A percentile compares a stretch with the other conserved stretches of the same genome.
phyloP scores from a whole-genome alignment of 179 eudicot species.

The Amaranthus tricolor region DNA sequence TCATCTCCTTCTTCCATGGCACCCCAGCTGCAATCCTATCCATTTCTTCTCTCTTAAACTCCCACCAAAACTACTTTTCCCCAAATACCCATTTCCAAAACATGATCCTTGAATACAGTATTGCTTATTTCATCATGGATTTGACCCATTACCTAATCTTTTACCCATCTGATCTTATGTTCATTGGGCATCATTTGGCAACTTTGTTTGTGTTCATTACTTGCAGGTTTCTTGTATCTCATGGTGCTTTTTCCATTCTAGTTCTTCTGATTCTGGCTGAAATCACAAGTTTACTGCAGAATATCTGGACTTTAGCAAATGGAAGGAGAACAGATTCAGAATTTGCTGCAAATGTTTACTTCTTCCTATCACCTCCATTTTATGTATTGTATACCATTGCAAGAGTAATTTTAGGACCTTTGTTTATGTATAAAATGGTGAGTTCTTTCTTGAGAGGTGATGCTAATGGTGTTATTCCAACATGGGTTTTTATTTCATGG shows the following conservation, averaged over 20 bases:
- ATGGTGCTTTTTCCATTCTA: constrained; percentile 52
- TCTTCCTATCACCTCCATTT: constrained; percentile 44
- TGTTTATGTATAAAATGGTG: constrained; percentile 45
- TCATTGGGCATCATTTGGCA: constrained; percentile 67
- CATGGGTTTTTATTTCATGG: constrained; percentile 76
- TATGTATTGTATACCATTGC: constrained; percentile 51
- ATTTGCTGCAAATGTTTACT: constrained; percentile 41
- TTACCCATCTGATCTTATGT: constrained; percentile 50
- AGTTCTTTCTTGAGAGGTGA: constrained; percentile 42
- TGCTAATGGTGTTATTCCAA: constrained; percentile 44
- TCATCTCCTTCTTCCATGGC: constrained; percentile 61
- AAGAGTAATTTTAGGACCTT: constrained; percentile 58
- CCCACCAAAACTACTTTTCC: constrained; percentile 37
- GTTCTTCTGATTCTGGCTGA: constrained; percentile 56
- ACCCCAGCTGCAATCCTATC: constrained; percentile 68
- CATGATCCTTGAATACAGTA: constrained; percentile 59
- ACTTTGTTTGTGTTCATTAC: constrained; percentile 65
- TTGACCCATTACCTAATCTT: constrained; percentile 55
- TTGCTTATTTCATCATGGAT: constrained; percentile 66
- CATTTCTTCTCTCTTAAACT: constrained; percentile 32
- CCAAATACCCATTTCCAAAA: constrained; percentile 44
- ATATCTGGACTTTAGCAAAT: constrained; percentile 58
- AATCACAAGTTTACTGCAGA: constrained; percentile 60
- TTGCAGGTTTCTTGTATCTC: constrained; percentile 46
- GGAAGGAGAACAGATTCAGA: constrained; percentile 37